Base-by-base conservation (phyloP, 2,329 filamentous ascomycete genomes). In the Penicillium rolfsii region DNA sequence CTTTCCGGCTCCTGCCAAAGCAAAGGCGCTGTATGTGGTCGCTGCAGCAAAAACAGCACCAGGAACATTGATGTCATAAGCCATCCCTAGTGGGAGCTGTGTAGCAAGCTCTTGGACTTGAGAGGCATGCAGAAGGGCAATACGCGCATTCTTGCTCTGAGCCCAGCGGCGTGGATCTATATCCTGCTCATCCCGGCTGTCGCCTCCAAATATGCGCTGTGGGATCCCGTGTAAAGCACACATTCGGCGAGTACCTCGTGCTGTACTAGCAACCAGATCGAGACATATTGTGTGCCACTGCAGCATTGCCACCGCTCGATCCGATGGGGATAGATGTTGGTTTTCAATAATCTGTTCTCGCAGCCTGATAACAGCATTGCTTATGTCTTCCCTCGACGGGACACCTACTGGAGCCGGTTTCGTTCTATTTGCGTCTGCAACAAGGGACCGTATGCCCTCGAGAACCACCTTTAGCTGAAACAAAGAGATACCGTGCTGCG, bases 221-320 rank as follows among this genome's bases (percentile, higher is more conserved):
- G 28, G 38, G 1, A 63, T 61, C 1, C 58, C 52, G 46, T 58
- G 46, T 5, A 60, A 24, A 22, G 60, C 50, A 49, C 61, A 63
- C 58, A 63, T 56, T 4, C 61, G 48, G 38, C 61, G 28, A 2
- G 58, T 57, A 5, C 61, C 61, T 6, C 61, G 58, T 1, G 61
- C 61, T 0, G 58, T 63, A n/a, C 52, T 63, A 2, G 45, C 53
- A 14, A 59, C 52, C 33, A 57, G 33, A 38, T 63, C 57, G 0
- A 63, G 58, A 33, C 58, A 60, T 12, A 63, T 56, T 30, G 61
- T 55, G 55, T 63, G 61, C 61, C 61, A 63, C 30, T 60, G 61
- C 6, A 63, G 55, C 5, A 61, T 43, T 8, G 53, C 58, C 4
- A 59, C 55, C 3, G 52, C 24, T 30, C 57, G 48, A 8, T 61